These are phyloP conservation scores for Smithsoniella earleae DNA, from an alignment of 163 green algal genomes.

Conservation along the genomic window DNA sequence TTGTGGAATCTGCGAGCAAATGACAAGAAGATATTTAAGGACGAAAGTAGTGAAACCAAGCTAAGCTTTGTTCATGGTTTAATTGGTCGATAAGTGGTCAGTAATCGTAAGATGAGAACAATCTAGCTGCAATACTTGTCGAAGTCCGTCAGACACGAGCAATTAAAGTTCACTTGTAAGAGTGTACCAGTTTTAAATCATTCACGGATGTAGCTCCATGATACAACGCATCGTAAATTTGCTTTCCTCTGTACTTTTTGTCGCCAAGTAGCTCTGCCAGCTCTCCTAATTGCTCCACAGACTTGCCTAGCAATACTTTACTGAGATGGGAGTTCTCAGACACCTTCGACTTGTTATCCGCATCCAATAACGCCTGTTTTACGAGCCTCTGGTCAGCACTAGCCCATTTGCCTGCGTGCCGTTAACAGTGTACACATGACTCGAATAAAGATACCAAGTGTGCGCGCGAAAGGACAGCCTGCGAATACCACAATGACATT, in stretches of 20 bases:
- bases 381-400: too few relatives aligned
- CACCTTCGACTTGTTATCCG: background rate
- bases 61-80: slow-evolving; percentile 1
- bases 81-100: background rate
- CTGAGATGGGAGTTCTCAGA: background rate
- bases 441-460: background rate
- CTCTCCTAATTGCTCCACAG: slow-evolving; percentile 47
- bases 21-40: slow-evolving; percentile 8
- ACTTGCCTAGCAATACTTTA: slow-evolving; percentile 53
- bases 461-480: too few relatives aligned
- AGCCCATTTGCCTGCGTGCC: background rate
- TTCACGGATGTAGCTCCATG: slow-evolving; percentile 50
- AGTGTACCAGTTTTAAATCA: slow-evolving; percentile 44
- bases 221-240: slow-evolving; percentile 64
- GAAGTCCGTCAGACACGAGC: too few relatives aligned
- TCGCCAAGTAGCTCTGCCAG: slow-evolving; percentile 51
- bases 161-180: too few relatives aligned
- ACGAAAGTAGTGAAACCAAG: background rate
- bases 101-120: too few relatives aligned
- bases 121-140: too few relatives aligned
- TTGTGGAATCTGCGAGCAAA: slow-evolving; percentile 50
- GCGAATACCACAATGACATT: too few relatives aligned
- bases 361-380: background rate
- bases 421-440: background rate
- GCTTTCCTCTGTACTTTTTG: slow-evolving; percentile 60